A percentile compares a stretch with the other conserved stretches of the same genome.
phyloP scores from a whole-genome alignment of 1,139 yeast species.

The Candida tetrigidarum region DNA sequence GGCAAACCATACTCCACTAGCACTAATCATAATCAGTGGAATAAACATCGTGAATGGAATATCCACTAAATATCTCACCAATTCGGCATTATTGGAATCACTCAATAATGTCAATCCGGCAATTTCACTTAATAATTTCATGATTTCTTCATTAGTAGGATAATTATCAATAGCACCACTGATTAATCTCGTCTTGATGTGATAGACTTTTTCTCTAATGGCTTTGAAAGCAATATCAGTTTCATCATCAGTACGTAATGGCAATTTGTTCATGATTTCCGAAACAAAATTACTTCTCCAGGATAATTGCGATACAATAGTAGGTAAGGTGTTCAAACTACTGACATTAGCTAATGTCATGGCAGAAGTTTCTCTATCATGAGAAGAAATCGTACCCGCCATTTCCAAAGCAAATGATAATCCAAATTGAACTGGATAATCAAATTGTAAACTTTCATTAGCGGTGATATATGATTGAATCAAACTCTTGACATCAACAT shows the following conservation, averaged over 20 bases:
- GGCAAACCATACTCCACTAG: constrained; percentile 80
- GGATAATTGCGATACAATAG: constrained; percentile 76
- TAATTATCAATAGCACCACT: not conserved
- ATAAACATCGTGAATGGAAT: constrained; percentile 75
- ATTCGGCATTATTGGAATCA: constrained; percentile 50
- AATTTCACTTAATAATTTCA: constrained; percentile 49
- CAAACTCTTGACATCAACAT: constrained; percentile 76
- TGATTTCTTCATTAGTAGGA: constrained; percentile 31
- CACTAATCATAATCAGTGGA: constrained; percentile 62
- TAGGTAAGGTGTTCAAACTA: constrained; percentile 65
- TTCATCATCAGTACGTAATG: constrained; percentile 36
- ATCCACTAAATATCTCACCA: constrained; percentile 61
- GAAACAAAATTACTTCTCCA: constrained; percentile 65
- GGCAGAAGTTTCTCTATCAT: constrained; percentile 59
- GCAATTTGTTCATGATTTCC: constrained; percentile 41
- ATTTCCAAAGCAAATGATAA: constrained; percentile 88
- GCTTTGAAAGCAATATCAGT: constrained; percentile 28
- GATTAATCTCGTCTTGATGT: constrained; percentile 17
- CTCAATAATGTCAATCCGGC: constrained; percentile 54
- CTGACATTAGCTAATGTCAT: constrained; percentile 29
- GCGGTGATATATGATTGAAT: constrained; percentile 71
- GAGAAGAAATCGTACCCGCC: constrained; percentile 73
- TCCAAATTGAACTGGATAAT: constrained; percentile 64
- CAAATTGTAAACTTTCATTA: constrained; percentile 35
- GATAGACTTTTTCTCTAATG: constrained; percentile 22